These are phyloP conservation scores for Poterioochromonas sp. DNA, from an alignment of 352 stramenopile species.

Conservation along the genomic window DNA sequence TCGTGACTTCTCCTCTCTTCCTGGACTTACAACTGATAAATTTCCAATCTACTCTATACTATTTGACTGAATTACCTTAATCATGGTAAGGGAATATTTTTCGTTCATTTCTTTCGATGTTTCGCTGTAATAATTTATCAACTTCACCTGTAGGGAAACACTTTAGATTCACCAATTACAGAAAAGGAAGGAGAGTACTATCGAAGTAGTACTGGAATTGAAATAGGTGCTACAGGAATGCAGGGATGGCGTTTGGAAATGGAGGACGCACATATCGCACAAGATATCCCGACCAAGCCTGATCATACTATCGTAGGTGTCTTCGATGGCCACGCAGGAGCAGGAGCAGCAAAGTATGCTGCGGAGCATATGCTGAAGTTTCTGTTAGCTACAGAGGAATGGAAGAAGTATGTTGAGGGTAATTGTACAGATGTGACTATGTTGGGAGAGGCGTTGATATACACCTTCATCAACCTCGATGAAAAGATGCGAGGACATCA, in stretches of 20 bases:
- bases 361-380: slow-evolving; percentile 43
- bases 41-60: background rate
- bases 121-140: background rate
- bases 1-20: background rate
- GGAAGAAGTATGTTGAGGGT: background rate
- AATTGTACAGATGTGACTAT: slow-evolving; percentile 13
- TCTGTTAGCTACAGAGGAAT: slow-evolving; percentile 33
- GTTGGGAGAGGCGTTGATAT: slow-evolving; percentile 41
- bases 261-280: slow-evolving; percentile 47
- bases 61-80: background rate
- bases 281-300: background rate
- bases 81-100: background rate
- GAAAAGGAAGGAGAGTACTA: background rate
- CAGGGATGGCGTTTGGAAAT: slow-evolving; percentile 53
- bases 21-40: background rate
- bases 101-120: background rate
- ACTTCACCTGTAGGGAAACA: slow-evolving; percentile 9
- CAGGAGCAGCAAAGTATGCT: slow-evolving; percentile 40
- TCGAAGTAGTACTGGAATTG: background rate
- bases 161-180: slow-evolving; percentile 9
- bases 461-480: slow-evolving; percentile 45
- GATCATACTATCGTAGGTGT: slow-evolving; percentile 47
- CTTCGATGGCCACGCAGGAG: slow-evolving; percentile 51
- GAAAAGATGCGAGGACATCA: slow-evolving; percentile 36
- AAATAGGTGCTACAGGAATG: slow-evolving; percentile 19